Evolutionary conservation across 1,139 yeast genomes (phyloP), one percentile per base, ranked within the genome.

Genomic region (Blastobotrys proliferans): DNA sequence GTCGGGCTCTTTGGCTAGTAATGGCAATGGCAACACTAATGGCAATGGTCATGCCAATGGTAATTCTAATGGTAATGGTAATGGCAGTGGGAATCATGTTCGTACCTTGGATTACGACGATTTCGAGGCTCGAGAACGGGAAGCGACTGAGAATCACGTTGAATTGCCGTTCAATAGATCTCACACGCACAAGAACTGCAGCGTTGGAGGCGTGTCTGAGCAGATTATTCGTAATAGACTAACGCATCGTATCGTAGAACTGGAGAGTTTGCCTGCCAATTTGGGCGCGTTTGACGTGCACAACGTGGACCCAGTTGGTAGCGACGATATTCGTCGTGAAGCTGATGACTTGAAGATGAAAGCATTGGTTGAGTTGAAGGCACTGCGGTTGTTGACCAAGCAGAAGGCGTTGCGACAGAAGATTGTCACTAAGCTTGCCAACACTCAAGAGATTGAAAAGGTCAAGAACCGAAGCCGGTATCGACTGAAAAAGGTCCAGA

Each of bases 331-430:
- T 20, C 56, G 67, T 32, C 79, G 77, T 48, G 70, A 69, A 21
- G 56, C 53, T 11, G 70, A 67, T 47, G 54, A 51, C 19, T 60
- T 69, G 29, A 86, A 86, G 61, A 60, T 83, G 26, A 71, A 70
- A 49, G 82, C 90, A 2, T 68, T 94, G 32, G 72, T 90, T 26
- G 98, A 94, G 65, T 72, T 92, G 53, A 94, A 90, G 63, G 72
- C 90, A 0, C 72, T 92, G 52, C 79, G 88, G 50, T 67, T 90
- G 28, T 72, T 94, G 48, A 75, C 92, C 1, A 83, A 85, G 55
- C 99, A 94, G 60, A 90, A 90, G 60, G 81, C 83, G 41, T 58
- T 92, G 50, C 83, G 95, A 55, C 88, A 86, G 58, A 79, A 75
- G 50, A 65, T 94, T 26, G 68, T 90, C 10, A 76, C 77, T 44